Percentiles rank a stretch among this genome's conserved stretches.
phyloP scores from a whole-genome alignment of 1,139 yeast species.

The Geotrichum citri-aurantii region DNA sequence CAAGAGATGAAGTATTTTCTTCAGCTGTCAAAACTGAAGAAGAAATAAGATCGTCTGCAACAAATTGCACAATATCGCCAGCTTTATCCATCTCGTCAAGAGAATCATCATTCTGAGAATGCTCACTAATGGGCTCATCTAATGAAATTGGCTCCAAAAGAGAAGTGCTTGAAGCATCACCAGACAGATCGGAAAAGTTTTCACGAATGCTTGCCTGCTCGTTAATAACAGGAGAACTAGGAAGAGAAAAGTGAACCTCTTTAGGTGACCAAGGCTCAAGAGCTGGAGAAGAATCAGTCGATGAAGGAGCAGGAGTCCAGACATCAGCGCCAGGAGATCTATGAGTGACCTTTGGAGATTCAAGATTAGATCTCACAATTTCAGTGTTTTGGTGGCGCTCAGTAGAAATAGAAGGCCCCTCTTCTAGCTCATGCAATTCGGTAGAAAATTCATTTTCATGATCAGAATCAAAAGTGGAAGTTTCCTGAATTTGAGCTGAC shows the following conservation, averaged over 20 bases:
- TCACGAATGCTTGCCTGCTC: neutral
- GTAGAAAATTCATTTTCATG: neutral
- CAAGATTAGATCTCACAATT: neutral
- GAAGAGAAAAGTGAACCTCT: conserved; percentile 1
- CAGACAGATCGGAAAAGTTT: neutral
- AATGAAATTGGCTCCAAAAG: neutral
- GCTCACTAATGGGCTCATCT: neutral
- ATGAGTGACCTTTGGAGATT: neutral
- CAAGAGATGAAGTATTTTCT: neutral
- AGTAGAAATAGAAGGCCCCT: neutral
- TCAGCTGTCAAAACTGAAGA: neutral
- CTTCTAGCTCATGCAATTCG: neutral
- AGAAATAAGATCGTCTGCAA: neutral
- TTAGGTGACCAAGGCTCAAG: conserved; percentile 6
- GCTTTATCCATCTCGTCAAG: neutral
- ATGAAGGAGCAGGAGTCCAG: conserved; percentile 10
- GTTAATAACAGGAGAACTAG: neutral
- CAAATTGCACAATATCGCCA: neutral
- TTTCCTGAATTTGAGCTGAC: neutral
- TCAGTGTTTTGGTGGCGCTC: neutral
- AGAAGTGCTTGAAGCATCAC: neutral
- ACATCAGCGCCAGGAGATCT: conserved; percentile 1
- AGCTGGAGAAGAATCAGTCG: conserved; percentile 2
- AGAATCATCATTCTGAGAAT: neutral
- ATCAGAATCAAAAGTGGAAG: neutral